Percentiles rank a stretch among this genome's conserved stretches.
Conservation (phyloP, 2,329 filamentous ascomycete species). For the Diplodia sapinea region DNA sequence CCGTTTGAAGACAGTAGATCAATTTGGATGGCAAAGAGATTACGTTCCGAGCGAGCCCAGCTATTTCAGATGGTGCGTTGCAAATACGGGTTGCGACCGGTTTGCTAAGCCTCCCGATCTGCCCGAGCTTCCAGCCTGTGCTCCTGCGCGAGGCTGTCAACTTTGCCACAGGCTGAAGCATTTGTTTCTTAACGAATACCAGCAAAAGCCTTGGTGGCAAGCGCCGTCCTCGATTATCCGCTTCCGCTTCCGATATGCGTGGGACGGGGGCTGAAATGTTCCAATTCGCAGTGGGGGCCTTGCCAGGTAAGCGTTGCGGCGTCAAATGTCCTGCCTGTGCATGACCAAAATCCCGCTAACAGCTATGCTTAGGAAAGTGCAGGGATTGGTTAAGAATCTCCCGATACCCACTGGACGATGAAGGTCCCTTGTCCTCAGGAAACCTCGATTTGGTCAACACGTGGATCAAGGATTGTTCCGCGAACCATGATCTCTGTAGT, state of each 20-base stretch:
- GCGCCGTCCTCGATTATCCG: neutral
- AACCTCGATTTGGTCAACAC: neutral
- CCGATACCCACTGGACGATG: neutral
- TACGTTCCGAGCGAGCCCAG: no score
- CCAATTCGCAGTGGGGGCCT: neutral
- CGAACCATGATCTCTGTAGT: conserved; percentile 1
- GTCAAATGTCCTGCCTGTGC: no score
- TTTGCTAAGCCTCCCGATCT: no score
- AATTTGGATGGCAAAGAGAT: neutral
- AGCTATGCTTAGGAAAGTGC: neutral
- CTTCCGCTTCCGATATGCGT: neutral
- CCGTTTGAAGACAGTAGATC: neutral
- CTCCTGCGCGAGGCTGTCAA: no score
- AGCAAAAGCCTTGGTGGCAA: neutral
- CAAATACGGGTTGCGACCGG: no score
- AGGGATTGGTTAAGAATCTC: neutral
- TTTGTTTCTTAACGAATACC: neutral
- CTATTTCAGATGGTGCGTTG: no score
- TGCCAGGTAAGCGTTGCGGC: neutral
- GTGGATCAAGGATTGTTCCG: conserved; percentile 1
- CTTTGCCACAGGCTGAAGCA: neutral
- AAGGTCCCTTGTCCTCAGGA: neutral
- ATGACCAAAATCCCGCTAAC: neutral
- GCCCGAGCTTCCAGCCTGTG: no score
- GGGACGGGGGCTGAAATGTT: neutral